Evolutionary conservation across 768 basidiomycete species (phyloP).

Genomic region (Tephrocybe sp.): DNA sequence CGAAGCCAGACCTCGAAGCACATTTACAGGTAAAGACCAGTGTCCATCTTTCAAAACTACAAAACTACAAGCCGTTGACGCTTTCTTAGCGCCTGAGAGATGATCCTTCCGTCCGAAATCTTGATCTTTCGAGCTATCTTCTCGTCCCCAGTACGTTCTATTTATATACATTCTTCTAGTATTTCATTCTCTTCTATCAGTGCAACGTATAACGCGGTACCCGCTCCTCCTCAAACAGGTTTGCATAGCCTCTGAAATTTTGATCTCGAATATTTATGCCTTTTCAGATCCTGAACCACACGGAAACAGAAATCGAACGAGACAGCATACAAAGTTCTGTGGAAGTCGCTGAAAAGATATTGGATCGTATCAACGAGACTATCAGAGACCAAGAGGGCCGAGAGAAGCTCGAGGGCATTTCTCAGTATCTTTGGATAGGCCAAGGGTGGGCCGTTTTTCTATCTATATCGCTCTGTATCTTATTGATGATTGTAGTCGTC

Average conservation of each 20-base stretch:
- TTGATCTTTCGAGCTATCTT: constrained; percentile 90
- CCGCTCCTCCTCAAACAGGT: constrained; percentile 86
- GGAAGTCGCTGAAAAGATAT: constrained; percentile 66
- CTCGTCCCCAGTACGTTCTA: constrained; percentile 77
- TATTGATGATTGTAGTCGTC: constrained; percentile 33
- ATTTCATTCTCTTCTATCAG: constrained; percentile 34
- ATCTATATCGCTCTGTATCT: constrained; percentile 28
- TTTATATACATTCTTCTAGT: neutral
- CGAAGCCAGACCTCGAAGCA: constrained; percentile 60
- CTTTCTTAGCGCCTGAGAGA: constrained; percentile 65
- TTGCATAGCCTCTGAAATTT: neutral
- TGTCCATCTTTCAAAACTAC: too few species aligned
- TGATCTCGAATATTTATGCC: neutral
- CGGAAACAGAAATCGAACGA: constrained; percentile 65
- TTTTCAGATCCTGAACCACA: constrained; percentile 73
- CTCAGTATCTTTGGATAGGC: constrained; percentile 84
- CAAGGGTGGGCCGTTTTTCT: constrained; percentile 55
- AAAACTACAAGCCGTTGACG: too few species aligned
- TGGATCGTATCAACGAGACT: constrained; percentile 84
- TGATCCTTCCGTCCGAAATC: constrained; percentile 71
- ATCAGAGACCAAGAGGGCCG: constrained; percentile 82
- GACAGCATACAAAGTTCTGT: constrained; percentile 54
- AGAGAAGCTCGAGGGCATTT: constrained; percentile 74
- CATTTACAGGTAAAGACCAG: constrained; percentile 60
- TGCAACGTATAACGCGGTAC: constrained; percentile 96